Conservation (phyloP, 1,139 yeast species). For the Saccharomyces hybrid region DNA sequence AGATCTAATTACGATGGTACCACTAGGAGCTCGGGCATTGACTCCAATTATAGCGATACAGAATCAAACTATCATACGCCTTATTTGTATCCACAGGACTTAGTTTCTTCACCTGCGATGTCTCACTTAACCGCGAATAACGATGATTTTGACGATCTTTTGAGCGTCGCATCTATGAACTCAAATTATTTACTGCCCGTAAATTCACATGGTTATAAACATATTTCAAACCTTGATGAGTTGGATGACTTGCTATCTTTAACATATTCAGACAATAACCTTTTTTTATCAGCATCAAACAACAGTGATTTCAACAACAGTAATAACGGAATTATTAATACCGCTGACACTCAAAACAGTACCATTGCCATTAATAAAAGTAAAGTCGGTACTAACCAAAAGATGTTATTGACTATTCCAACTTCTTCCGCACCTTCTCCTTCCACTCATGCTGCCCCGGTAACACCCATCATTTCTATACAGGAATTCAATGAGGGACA, state of each 20-base stretch:
- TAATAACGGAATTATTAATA: not conserved
- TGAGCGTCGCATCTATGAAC: constrained; percentile 27
- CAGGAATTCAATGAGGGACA: constrained; percentile 17
- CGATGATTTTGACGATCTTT: constrained; percentile 24
- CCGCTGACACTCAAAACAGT: not conserved
- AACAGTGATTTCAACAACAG: not conserved
- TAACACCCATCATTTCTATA: constrained; percentile 23
- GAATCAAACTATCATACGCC: constrained; percentile 7
- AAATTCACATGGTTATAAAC: constrained; percentile 21
- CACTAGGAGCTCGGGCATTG: constrained; percentile 1
- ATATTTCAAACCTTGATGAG: constrained; percentile 17
- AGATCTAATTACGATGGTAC: not conserved
- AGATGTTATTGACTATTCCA: not conserved
- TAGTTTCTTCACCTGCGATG: constrained; percentile 18
- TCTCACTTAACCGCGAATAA: constrained; percentile 20
- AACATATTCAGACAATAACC: constrained; percentile 1
- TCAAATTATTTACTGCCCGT: constrained; percentile 18
- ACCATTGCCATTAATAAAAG: not conserved
- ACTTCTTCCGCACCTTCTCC: constrained; percentile 2
- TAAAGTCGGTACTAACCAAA: not conserved
- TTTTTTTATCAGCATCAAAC: not conserved
- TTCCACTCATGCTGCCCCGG: constrained; percentile 5
- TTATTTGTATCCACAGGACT: constrained; percentile 8
- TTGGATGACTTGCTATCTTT: constrained; percentile 13
- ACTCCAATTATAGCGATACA: constrained; percentile 1